Evolutionary conservation across 2,329 filamentous ascomycete genomes (phyloP).

Genomic region (Penicillium sp.): DNA sequence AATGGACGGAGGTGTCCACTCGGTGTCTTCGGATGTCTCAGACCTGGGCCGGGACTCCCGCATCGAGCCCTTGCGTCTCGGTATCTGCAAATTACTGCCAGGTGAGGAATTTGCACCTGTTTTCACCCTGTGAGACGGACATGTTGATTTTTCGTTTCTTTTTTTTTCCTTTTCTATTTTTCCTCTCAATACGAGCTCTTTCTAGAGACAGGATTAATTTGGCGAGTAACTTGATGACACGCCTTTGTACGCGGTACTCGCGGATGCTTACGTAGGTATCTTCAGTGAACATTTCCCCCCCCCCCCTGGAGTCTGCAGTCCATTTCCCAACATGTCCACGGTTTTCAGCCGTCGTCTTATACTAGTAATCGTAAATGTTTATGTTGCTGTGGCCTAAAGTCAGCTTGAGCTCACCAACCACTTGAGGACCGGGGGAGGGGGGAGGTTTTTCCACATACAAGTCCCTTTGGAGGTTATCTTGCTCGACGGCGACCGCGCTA

Average conservation of each 20-base stretch:
- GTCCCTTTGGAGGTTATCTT: constrained; percentile 5
- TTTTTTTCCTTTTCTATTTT: too few species aligned
- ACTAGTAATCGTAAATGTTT: constrained; percentile 13
- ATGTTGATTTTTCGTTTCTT: too few species aligned
- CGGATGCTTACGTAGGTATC: neutral
- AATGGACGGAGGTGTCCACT: neutral
- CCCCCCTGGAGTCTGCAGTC: neutral
- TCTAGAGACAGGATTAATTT: neutral
- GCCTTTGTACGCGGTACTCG: neutral
- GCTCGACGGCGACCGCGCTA: constrained; percentile 45
- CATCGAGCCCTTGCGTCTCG: neutral
- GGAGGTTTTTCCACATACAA: constrained; percentile 7
- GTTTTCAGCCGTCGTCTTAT: too few species aligned
- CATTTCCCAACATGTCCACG: neutral
- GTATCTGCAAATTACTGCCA: neutral
- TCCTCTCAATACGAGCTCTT: neutral
- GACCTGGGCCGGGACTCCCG: neutral
- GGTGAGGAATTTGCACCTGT: neutral
- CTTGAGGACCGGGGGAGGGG: neutral
- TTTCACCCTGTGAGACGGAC: too few species aligned
- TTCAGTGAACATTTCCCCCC: too few species aligned
- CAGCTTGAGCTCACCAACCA: neutral
- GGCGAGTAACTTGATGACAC: neutral
- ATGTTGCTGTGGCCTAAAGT: constrained; percentile 3
- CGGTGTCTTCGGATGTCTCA: neutral